Evolutionary conservation across 2,329 filamentous ascomycete genomes (phyloP).

Genomic region (Hawksworthiomyces lignivorus): DNA sequence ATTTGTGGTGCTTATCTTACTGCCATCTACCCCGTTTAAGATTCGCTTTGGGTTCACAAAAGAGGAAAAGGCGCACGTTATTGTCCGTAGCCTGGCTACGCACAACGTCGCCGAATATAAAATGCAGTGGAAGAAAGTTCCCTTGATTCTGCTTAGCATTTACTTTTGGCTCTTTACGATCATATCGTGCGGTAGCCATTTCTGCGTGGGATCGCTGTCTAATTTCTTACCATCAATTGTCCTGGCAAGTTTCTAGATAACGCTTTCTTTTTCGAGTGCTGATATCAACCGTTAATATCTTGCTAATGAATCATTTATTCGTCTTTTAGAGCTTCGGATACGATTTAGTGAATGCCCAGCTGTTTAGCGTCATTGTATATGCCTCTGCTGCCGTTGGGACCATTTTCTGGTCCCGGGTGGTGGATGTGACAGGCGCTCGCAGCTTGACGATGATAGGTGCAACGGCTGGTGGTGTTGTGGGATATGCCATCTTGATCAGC

Average conservation of each 20-base stretch:
- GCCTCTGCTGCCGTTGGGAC: constrained; percentile 18
- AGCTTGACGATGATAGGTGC: constrained; percentile 18
- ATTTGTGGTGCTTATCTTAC: too few relatives aligned
- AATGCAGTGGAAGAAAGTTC: not conserved
- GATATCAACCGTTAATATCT: too few relatives aligned
- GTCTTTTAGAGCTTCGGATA: constrained; percentile 27
- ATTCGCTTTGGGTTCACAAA: too few relatives aligned
- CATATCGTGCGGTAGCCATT: constrained; percentile 23
- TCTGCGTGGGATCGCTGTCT: constrained; percentile 26
- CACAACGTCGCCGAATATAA: too few relatives aligned
- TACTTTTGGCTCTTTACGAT: constrained; percentile 6
- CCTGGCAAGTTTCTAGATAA: too few relatives aligned
- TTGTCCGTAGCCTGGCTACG: too few relatives aligned
- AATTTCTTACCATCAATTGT: constrained; percentile 28
- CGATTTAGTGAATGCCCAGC: constrained; percentile 24
- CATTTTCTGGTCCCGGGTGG: constrained; percentile 19
- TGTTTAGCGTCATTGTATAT: constrained; percentile 26
- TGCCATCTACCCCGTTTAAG: too few relatives aligned
- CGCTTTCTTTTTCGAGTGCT: too few relatives aligned
- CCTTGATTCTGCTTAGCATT: constrained; percentile 13
- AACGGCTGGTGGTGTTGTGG: constrained; percentile 20
- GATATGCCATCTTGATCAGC: constrained; percentile 22
- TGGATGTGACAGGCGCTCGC: constrained; percentile 18
- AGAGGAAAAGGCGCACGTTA: too few relatives aligned
- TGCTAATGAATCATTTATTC: too few relatives aligned